These are phyloP conservation scores for Microsporum ferrugineum DNA, from an alignment of 2,329 filamentous ascomycete genomes.

Conservation along the genomic window DNA sequence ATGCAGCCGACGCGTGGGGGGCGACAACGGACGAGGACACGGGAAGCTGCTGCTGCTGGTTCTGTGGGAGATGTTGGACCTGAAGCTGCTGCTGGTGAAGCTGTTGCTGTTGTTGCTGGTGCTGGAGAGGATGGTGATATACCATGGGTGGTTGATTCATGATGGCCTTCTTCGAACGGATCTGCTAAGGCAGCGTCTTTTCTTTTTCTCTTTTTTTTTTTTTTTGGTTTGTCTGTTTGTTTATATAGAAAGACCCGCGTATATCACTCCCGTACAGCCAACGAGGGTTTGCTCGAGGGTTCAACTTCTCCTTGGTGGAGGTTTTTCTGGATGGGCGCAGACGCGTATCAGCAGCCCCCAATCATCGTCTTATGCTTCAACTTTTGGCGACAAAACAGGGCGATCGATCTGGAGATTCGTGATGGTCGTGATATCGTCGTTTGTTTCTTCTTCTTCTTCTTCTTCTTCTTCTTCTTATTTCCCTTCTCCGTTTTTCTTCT, in stretches of 20 bases:
- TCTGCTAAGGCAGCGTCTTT: background rate
- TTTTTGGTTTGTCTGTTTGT: too few species aligned
- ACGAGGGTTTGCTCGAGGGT: background rate
- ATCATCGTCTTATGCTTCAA: background rate
- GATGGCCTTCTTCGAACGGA: background rate
- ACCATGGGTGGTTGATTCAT: slow-evolving; percentile 14
- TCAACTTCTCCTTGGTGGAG: background rate
- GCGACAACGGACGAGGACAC: slow-evolving; percentile 9
- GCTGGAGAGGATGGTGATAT: slow-evolving; percentile 17
- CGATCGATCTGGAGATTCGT: background rate
- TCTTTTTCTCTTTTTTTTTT: too few species aligned
- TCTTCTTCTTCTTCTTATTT: background rate
- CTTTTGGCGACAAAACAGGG: background rate
- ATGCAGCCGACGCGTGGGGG: slow-evolving; percentile 4
- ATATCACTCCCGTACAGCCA: too few species aligned
- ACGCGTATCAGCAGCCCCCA: slow-evolving; percentile 1
- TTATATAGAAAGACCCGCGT: background rate
- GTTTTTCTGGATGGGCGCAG: background rate
- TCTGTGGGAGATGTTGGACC: background rate
- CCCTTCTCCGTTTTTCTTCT: background rate
- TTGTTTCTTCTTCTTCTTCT: background rate
- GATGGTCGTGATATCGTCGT: background rate
- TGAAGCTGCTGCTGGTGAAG: background rate
- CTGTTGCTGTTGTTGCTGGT: slow-evolving; percentile 5
- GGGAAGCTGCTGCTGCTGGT: slow-evolving; percentile 13